phyloP scores from a whole-genome alignment of 768 basidiomycete genomes.

The Tubosaeta sp. region DNA sequence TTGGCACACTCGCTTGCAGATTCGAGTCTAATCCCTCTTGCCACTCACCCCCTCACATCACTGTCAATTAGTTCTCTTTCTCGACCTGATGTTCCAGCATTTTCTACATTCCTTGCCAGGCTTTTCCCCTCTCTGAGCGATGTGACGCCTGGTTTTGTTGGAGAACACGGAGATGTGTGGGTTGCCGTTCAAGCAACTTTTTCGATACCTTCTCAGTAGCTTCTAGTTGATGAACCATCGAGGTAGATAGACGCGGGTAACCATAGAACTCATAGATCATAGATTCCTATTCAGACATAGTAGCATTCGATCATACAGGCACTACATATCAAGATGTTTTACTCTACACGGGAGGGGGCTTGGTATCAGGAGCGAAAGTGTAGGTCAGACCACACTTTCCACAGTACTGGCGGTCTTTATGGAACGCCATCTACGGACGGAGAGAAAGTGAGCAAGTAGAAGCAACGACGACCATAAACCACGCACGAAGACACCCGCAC shows the following conservation, averaged over 20 bases:
- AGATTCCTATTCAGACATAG: neutral
- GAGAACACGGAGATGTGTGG: slow-evolving; percentile 33
- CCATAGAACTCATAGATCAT: slow-evolving; percentile 3
- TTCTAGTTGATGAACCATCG: neutral
- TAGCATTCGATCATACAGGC: slow-evolving; percentile 8
- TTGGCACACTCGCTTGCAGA: neutral
- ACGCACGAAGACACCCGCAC: slow-evolving; percentile 81
- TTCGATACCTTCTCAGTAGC: neutral
- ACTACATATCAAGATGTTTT: slow-evolving; percentile 8
- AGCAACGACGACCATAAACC: neutral
- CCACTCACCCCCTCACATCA: slow-evolving; percentile 24
- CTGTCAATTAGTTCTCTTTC: slow-evolving; percentile 34
- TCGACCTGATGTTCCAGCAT: slow-evolving; percentile 22
- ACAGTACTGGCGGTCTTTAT: slow-evolving; percentile 97
- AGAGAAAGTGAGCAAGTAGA: slow-evolving; percentile 7
- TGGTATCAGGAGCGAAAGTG: slow-evolving; percentile 76
- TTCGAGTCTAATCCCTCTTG: neutral
- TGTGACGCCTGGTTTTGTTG: slow-evolving; percentile 32
- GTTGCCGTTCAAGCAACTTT: slow-evolving; percentile 9
- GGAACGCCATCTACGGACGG: slow-evolving; percentile 90
- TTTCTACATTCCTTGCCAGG: slow-evolving; percentile 30
- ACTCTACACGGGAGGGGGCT: slow-evolving; percentile 65
- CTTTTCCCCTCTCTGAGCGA: slow-evolving; percentile 39
- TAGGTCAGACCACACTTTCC: slow-evolving; percentile 91
- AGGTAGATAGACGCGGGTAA: slow-evolving; percentile 2